Evolutionary conservation across 2,329 filamentous ascomycete genomes (phyloP), one percentile per base, ranked within the genome.

Genomic region (Fusarium sambucinum): DNA sequence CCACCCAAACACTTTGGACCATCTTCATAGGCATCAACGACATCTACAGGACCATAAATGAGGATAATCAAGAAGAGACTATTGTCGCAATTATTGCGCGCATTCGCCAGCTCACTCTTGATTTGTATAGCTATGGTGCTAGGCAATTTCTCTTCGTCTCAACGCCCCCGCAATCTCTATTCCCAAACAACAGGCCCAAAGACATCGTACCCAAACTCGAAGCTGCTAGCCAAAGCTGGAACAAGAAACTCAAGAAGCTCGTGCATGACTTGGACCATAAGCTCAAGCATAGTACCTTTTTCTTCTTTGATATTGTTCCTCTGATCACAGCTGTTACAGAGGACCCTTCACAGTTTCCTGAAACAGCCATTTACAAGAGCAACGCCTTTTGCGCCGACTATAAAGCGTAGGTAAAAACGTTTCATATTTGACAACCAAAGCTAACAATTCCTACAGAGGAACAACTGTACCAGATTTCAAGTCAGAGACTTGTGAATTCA

Each of bases 1-100:
- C 46, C 0, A 59, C 41, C 5, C 30, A 29, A 29, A 64, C 59
- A 0, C 53, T 64, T 0, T 64, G 48, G 42, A 45, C 53, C 12
- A 3, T 64, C 0, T 64, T 64, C 7, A 64, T 64, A 21, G 61
- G 61, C 2, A 64, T 64, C 17, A 64, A 64, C 21, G 61, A 64
- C 7, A 64, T 64, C 23, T 64, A 64, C 16, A 53, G 61, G 17
- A 64, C 61, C 3, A 64, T 64, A 19, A 45, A 33, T 16, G 21
- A 64, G 3, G 35, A 27, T 1, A 6, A 59, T 13, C 61, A 64
- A 4, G 32, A 53, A 19, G 30, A 59, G 1, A 47, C 23, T 0
- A 51, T 64, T 2, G 3, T 33, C 1, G 12, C 60, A 3, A 58
- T 51, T 0, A 59, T 63, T 12, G 27, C 30, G 6, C 59, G 61